Base-by-base conservation (phyloP, 306 rosid genomes). In the Fagus sylvatica region DNA sequence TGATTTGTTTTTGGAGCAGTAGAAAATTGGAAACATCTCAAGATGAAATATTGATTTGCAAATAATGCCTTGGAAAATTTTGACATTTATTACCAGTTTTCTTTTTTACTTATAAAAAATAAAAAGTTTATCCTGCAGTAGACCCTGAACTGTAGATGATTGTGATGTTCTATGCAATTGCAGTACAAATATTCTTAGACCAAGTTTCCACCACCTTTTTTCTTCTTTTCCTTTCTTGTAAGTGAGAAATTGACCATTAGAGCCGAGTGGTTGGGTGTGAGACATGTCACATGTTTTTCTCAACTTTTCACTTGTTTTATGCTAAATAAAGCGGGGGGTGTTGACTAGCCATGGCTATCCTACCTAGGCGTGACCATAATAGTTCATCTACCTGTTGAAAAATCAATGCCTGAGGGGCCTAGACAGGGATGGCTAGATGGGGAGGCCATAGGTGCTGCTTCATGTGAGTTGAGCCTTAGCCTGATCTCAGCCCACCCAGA, bases 31-130 rank as follows among this genome's bases (percentile, higher is more conserved):
- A 34, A 33, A 1, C 66, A 6, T 15, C 41, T 15, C 43, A 1
- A 62, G 69, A 36, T 62, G 19, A 57, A 62, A 13, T 62, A 34
- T 32, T 62, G 69, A 62, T 34, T 61, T 62, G 69, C 30, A 57
- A n/a, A n/a, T n/a, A 28, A 57, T 3, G 30, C 15, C 34, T 7
- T 60, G 69, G 43, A 62, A 10, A 62, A 7, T 62, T 34, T 62
- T 62, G 5, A 15, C 5, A 11, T 62, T 62, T 15, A 62, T 62
- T 34, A 34, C 16, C 40, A 62, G 36, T 16, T 22, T n/a, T n/a
- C n/a, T n/a, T n/a, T n/a, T n/a, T n/a, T n/a, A n/a, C n/a, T n/a
- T n/a, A n/a, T n/a, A n/a, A n/a, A n/a, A n/a, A n/a, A n/a, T n/a
- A n/a, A n/a, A n/a, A n/a, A n/a, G 32, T 39, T 65, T 17, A 4